Percentiles rank a stretch among this genome's conserved stretches.
These are phyloP conservation scores for Hanseniaspora singularis DNA, from an alignment of 805 yeast species.

Conservation along the genomic window DNA sequence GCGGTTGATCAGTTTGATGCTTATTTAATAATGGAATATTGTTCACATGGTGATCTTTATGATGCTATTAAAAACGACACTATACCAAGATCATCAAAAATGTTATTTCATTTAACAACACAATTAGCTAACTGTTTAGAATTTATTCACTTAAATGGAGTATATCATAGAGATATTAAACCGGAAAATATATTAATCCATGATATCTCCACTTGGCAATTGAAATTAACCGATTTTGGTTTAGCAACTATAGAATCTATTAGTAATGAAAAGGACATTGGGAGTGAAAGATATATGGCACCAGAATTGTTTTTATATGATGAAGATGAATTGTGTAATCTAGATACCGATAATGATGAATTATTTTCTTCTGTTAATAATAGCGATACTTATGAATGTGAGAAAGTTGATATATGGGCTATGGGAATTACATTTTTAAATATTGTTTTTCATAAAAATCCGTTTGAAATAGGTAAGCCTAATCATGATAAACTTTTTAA, in stretches of 20 bases:
- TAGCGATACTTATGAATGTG: constrained; percentile 53
- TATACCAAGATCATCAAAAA: constrained; percentile 44
- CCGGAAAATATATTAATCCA: constrained; percentile 64
- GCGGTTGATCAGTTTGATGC: constrained; percentile 54
- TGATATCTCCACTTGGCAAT: constrained; percentile 36
- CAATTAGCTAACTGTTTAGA: constrained; percentile 63
- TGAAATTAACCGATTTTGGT: constrained; percentile 69
- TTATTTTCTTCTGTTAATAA: constrained; percentile 23
- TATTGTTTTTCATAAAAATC: constrained; percentile 77
- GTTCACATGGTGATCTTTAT: constrained; percentile 77
- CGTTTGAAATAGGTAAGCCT: constrained; percentile 69
- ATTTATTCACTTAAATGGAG: constrained; percentile 57
- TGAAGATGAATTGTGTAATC: constrained; percentile 32
- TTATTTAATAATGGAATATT: constrained; percentile 66
- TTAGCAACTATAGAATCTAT: constrained; percentile 41
- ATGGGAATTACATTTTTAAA: constrained; percentile 73
- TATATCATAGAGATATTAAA: constrained; percentile 74
- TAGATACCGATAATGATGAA: constrained; percentile 25
- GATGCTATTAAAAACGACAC: constrained; percentile 54
- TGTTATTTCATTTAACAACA: constrained; percentile 42
- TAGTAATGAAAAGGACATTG: constrained; percentile 71
- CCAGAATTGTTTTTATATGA: constrained; percentile 57
- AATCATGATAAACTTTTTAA: constrained; percentile 62
- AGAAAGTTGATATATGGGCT: constrained; percentile 81
- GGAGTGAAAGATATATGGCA: constrained; percentile 88